Conservation (phyloP, 2,329 filamentous ascomycete genomes). For the Cercospora brassicicola region DNA sequence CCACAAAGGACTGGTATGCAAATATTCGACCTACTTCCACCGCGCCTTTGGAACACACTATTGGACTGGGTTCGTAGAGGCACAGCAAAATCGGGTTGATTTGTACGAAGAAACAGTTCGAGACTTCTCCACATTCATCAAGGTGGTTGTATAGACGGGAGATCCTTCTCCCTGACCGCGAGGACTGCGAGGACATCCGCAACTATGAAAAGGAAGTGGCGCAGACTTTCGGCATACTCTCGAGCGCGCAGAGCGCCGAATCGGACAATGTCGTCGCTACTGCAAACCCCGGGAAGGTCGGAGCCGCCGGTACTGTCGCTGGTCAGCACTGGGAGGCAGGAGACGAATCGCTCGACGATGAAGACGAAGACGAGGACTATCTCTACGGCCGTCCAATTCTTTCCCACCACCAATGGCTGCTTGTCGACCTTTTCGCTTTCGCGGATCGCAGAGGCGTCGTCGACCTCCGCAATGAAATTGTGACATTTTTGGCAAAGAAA, state of each 20-base stretch:
- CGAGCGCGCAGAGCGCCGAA: no score
- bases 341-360: no score
- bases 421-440: slow-evolving; percentile 4
- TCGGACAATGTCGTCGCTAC: no score
- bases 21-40: not conserved
- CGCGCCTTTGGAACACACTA: not conserved
- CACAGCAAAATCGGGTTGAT: not conserved
- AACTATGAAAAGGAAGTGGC: no score
- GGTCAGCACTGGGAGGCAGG: no score
- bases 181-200: no score
- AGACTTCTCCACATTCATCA: slow-evolving; percentile 1
- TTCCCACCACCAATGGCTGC: not conserved
- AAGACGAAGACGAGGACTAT: not conserved
- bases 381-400: not conserved
- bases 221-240: no score
- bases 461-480: not conserved
- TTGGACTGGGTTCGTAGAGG: not conserved
- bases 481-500: not conserved
- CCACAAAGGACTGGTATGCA: not conserved
- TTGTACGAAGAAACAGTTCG: not conserved
- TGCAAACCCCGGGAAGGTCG: no score
- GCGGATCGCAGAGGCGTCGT: not conserved
- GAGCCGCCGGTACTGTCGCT: no score
- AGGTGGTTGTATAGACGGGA: not conserved
- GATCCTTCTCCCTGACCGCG: not conserved